phyloP scores from a whole-genome alignment of 2,329 filamentous ascomycete species.

The Lasiodiplodia sp. region DNA sequence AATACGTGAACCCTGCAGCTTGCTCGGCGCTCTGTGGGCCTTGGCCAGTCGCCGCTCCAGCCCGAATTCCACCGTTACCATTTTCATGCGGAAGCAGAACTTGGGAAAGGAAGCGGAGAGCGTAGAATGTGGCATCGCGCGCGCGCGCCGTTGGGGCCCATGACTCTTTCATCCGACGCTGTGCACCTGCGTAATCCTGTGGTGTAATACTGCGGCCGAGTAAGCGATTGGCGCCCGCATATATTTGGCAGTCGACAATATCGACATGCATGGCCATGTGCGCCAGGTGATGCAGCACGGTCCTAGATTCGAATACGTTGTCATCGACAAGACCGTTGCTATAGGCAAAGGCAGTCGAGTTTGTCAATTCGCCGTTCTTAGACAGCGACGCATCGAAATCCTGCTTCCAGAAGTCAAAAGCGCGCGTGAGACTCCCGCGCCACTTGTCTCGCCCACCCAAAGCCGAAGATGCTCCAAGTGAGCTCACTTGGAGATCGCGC shows the following conservation, averaged over 20 bases:
- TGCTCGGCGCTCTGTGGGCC: constrained; percentile 42
- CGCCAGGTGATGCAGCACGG: constrained; percentile 88
- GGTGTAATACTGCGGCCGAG: constrained; percentile 85
- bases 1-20: constrained; percentile 62
- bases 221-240: constrained; percentile 83
- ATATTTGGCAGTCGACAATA: constrained; percentile 97
- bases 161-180: constrained; percentile 81
- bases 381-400: constrained; percentile 86
- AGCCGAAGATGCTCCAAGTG: constrained; percentile 79
- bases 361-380: constrained; percentile 53
- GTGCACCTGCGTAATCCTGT: constrained; percentile 80
- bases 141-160: constrained; percentile 92
- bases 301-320: constrained; percentile 84
- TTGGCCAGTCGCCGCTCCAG: neutral
- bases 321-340: constrained; percentile 60
- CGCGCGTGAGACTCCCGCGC: constrained; percentile 82
- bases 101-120: constrained; percentile 85
- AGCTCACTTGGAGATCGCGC: constrained; percentile 89
- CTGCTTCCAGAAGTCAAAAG: constrained; percentile 92
- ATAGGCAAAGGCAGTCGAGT: constrained; percentile 42
- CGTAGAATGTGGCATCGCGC: constrained; percentile 91
- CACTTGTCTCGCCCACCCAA: constrained; percentile 90
- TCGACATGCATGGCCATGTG: constrained; percentile 99
- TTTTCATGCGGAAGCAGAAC: constrained; percentile 73
- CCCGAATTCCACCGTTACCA: constrained; percentile 26